These are phyloP conservation scores for Magnaporthales sp. DNA, from an alignment of 2,329 filamentous ascomycete species.

Conservation along the genomic window DNA sequence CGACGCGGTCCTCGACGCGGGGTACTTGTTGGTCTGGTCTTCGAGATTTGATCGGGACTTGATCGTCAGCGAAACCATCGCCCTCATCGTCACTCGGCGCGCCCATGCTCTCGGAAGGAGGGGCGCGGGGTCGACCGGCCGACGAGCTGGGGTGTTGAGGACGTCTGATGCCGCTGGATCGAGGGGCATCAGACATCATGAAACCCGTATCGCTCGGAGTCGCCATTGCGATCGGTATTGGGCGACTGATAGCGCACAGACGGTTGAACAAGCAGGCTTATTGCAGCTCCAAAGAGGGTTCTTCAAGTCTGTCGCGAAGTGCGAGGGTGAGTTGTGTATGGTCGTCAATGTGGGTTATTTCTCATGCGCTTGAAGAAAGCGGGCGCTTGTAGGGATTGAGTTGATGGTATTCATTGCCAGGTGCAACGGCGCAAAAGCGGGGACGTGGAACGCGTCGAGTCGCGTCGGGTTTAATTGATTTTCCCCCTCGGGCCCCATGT, in stretches of 20 bases:
- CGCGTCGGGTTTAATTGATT: slow-evolving; percentile 13
- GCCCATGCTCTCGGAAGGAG: slow-evolving; percentile 54
- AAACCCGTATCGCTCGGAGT: slow-evolving; percentile 46
- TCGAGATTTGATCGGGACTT: slow-evolving; percentile 44
- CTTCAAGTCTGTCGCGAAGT: background rate
- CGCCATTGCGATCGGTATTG: slow-evolving; percentile 28
- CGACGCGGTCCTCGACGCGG: slow-evolving; percentile 67
- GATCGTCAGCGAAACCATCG: slow-evolving; percentile 56
- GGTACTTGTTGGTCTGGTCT: slow-evolving; percentile 48
- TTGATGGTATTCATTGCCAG: background rate
- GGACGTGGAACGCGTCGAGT: slow-evolving; percentile 11
- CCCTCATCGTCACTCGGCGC: slow-evolving; percentile 54
- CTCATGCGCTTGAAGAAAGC: background rate
- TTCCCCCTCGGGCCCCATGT: background rate
- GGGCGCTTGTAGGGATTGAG: background rate
- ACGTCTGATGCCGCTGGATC: slow-evolving; percentile 28
- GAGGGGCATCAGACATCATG: slow-evolving; percentile 47
- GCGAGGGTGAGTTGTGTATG: background rate
- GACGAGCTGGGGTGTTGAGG: slow-evolving; percentile 40
- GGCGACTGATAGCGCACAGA: background rate
- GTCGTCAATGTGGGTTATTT: background rate
- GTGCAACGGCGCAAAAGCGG: background rate
- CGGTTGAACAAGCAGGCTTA: background rate
- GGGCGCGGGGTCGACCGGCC: slow-evolving; percentile 43
- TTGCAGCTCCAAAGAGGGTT: background rate